Percentiles rank a stretch among this genome's conserved stretches.
Conservation (phyloP, 495 filamentous ascomycete species). For the Penicillium pulvis region DNA sequence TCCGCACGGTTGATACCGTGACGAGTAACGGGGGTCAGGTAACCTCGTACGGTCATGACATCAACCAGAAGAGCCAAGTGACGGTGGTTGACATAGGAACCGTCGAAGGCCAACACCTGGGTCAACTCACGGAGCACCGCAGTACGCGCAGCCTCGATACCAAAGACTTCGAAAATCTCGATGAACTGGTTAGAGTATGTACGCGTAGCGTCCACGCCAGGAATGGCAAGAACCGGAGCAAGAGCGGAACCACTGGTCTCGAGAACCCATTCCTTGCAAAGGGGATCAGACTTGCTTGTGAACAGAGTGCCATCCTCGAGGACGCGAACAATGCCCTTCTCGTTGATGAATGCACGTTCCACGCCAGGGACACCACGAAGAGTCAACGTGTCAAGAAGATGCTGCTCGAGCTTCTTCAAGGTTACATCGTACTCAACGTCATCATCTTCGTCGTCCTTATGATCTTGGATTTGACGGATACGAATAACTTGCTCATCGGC, state of each 20-base stretch:
- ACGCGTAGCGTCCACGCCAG: slow-evolving; percentile 84
- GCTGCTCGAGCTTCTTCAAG: slow-evolving; percentile 84
- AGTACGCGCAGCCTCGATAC: slow-evolving; percentile 89
- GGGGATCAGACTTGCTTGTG: slow-evolving; percentile 64
- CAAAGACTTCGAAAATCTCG: slow-evolving; percentile 89
- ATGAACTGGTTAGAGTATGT: slow-evolving; percentile 95
- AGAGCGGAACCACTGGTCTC: slow-evolving; percentile 90
- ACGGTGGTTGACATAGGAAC: slow-evolving; percentile 98
- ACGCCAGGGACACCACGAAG: slow-evolving; percentile 88
- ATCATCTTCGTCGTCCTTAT: slow-evolving; percentile 74
- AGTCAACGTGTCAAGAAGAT: slow-evolving; percentile 86
- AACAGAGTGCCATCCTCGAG: slow-evolving; percentile 69
- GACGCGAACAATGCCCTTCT: slow-evolving; percentile 64
- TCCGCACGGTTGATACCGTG: slow-evolving; percentile 98
- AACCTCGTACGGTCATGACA: slow-evolving; percentile 94
- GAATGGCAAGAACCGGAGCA: slow-evolving; percentile 77
- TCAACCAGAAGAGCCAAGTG: slow-evolving; percentile 96
- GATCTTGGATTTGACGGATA: slow-evolving; percentile 75
- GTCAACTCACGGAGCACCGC: slow-evolving; percentile 86
- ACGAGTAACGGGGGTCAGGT: slow-evolving; percentile 92
- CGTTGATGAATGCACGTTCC: slow-evolving; percentile 88
- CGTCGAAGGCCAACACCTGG: slow-evolving; percentile 91
- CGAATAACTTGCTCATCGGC: slow-evolving; percentile 94
- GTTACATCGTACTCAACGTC: slow-evolving; percentile 86
- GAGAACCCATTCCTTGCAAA: slow-evolving; percentile 89